Evolutionary conservation across 2,329 filamentous ascomycete genomes (phyloP).

Genomic region (Ophiognomonia clavigignenti-juglandacearum): DNA sequence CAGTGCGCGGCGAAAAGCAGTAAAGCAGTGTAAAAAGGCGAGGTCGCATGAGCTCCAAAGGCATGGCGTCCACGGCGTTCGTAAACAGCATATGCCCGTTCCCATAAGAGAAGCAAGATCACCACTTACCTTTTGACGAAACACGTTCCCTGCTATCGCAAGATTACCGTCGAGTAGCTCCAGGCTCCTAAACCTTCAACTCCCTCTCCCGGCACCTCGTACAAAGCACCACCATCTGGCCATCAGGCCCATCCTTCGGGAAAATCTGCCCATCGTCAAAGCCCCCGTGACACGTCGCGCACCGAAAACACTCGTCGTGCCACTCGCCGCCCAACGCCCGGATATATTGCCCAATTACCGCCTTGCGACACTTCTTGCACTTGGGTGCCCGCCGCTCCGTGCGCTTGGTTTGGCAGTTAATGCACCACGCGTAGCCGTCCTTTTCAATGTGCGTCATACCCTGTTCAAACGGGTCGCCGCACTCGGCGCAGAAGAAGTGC

Average conservation of each 20-base stretch:
- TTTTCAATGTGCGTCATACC: slow-evolving; percentile 78
- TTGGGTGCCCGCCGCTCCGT: slow-evolving; percentile 85
- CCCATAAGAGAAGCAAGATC: neutral
- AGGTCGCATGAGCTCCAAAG: neutral
- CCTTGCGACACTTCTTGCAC: slow-evolving; percentile 77
- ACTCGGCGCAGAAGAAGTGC: slow-evolving; percentile 99
- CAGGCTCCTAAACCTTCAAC: slow-evolving; percentile 40
- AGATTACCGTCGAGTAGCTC: neutral
- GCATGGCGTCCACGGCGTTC: slow-evolving; percentile 1
- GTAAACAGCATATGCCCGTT: slow-evolving; percentile 8
- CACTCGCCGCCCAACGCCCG: slow-evolving; percentile 87
- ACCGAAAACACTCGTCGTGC: slow-evolving; percentile 90
- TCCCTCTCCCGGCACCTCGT: slow-evolving; percentile 56
- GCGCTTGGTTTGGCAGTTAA: slow-evolving; percentile 85
- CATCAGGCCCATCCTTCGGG: slow-evolving; percentile 46
- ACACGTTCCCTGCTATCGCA: neutral
- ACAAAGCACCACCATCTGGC: slow-evolving; percentile 51
- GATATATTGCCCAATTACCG: slow-evolving; percentile 86
- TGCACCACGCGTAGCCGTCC: slow-evolving; percentile 96
- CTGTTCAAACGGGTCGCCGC: slow-evolving; percentile 85
- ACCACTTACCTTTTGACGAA: slow-evolving; percentile 5
- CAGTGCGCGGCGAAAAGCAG: slow-evolving; percentile 2
- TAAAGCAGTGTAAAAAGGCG: slow-evolving; percentile 7
- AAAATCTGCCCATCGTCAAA: slow-evolving; percentile 65
- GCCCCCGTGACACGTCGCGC: slow-evolving; percentile 54